Evolutionary conservation across 768 basidiomycete genomes (phyloP).

Genomic region (Boletales sp.): DNA sequence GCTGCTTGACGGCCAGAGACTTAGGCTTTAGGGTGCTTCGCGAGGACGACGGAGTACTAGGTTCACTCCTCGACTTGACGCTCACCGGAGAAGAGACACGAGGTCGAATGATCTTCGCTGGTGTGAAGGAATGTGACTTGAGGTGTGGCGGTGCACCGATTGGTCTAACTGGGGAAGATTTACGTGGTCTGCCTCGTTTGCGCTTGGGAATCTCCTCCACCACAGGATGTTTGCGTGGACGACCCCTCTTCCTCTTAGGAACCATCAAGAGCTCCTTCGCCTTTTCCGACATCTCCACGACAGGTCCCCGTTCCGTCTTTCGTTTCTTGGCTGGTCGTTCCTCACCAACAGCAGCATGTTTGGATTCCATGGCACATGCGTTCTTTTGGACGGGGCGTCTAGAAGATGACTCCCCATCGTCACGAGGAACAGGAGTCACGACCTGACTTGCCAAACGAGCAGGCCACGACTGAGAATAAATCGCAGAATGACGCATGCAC

Average conservation of each 20-base stretch:
- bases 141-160: constrained; percentile 9
- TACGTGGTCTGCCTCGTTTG: constrained; percentile 34
- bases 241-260: constrained; percentile 32
- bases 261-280: constrained; percentile 31
- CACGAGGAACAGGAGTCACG: constrained; percentile 44
- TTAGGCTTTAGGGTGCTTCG: constrained; percentile 34
- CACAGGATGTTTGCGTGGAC: constrained; percentile 34
- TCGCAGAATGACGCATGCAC: constrained; percentile 77
- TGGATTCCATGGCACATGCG: constrained; percentile 50
- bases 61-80: constrained; percentile 20
- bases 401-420: constrained; percentile 38
- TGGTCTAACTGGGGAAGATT: constrained; percentile 20
- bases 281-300: constrained; percentile 31
- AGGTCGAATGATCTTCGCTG: constrained; percentile 10
- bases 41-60: constrained; percentile 22
- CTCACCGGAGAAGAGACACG: constrained; percentile 17
- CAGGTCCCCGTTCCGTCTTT: constrained; percentile 39
- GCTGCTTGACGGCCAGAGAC: constrained; percentile 43
- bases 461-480: constrained; percentile 73
- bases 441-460: constrained; percentile 49
- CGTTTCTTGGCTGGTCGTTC: constrained; percentile 46
- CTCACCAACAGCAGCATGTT: constrained; percentile 43
- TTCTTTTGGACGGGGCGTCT: constrained; percentile 51
- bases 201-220: constrained; percentile 30
- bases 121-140: constrained; percentile 8